Conservation (phyloP, 331 rosid species). For the Cydonia oblonga region DNA sequence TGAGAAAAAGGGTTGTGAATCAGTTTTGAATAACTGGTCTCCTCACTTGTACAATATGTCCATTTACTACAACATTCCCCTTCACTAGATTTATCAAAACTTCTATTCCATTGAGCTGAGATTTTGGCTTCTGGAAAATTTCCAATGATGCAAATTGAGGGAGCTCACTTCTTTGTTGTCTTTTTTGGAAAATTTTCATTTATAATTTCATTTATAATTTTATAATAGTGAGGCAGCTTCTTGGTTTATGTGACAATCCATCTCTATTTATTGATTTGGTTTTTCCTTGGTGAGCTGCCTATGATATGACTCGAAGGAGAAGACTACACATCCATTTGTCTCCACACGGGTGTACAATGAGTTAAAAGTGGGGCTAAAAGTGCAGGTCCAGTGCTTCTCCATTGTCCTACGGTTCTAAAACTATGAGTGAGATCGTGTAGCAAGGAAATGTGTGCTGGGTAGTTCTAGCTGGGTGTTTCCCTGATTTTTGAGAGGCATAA, state of each 20-base stretch:
- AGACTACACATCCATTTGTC: fast-evolving
- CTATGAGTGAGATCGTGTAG: not conserved
- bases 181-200: not conserved
- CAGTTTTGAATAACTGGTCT: not conserved
- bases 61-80: not conserved
- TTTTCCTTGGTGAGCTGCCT: not conserved
- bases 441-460: not conserved
- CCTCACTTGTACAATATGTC: not conserved
- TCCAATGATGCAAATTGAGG: not conserved
- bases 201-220: too few relatives aligned
- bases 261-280: not conserved
- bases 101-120: not conserved
- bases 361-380: not conserved
- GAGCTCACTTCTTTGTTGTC: not conserved
- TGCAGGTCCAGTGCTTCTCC: not conserved
- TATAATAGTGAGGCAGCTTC: not conserved
- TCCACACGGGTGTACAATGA: not conserved
- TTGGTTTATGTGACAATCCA: not conserved
- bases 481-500: not conserved
- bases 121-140: not conserved
- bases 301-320: not conserved
- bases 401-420: not conserved
- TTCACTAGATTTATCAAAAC: not conserved
- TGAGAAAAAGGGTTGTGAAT: not conserved
- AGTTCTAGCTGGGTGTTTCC: not conserved